These are phyloP conservation scores for Candida neerlandica DNA, from an alignment of 1,139 yeast genomes.

Conservation along the genomic window DNA sequence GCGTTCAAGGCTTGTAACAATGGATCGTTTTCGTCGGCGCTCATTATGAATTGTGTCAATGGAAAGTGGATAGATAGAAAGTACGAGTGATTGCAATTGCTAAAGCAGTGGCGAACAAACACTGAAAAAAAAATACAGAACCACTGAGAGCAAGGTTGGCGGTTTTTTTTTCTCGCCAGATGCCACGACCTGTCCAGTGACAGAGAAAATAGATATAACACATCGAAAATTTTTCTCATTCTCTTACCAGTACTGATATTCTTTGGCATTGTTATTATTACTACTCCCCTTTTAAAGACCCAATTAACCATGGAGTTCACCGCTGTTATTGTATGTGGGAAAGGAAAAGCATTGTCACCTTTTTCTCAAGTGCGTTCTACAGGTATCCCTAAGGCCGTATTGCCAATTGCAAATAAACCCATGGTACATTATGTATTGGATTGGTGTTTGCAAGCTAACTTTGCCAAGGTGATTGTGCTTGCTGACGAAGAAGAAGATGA, in stretches of 20 bases:
- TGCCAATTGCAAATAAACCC: constrained; percentile 91
- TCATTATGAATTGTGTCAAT: constrained; percentile 31
- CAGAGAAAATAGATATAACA: too few relatives aligned
- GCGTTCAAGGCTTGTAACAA: constrained; percentile 68
- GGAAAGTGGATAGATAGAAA: not conserved
- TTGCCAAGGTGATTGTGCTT: constrained; percentile 53
- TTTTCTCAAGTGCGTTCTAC: constrained; percentile 60
- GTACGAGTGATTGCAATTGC: not conserved
- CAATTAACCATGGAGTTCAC: constrained; percentile 76
- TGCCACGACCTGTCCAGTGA: too few relatives aligned
- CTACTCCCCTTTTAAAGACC: not conserved
- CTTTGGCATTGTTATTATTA: not conserved
- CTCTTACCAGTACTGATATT: too few relatives aligned
- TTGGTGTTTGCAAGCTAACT: constrained; percentile 91
- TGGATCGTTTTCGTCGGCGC: constrained; percentile 70
- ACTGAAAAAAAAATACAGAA: not conserved
- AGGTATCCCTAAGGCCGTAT: constrained; percentile 77
- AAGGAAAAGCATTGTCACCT: constrained; percentile 73
- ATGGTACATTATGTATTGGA: constrained; percentile 85
- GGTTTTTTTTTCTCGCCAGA: too few relatives aligned
- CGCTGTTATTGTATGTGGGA: constrained; percentile 87
- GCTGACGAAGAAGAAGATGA: constrained; percentile 32
- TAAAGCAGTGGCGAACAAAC: constrained; percentile 4
- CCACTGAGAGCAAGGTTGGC: too few relatives aligned
- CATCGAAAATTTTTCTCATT: constrained; percentile 3